Evolutionary conservation across 1,284 basidiomycete genomes (phyloP), one percentile per base, ranked within the genome.

Genomic region (Trametes hirsuta): DNA sequence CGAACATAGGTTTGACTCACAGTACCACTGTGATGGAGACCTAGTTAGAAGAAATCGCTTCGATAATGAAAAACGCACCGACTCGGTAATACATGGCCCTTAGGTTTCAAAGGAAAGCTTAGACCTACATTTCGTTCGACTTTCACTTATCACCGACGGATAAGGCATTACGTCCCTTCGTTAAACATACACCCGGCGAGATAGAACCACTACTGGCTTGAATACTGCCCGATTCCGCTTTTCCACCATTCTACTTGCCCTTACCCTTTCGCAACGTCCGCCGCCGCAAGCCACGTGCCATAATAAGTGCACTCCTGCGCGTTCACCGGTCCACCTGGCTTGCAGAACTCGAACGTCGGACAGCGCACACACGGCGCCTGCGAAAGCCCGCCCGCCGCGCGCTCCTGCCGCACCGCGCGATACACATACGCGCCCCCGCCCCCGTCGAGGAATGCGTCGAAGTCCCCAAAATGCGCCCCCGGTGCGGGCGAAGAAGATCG

Each of bases 261-360:
- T 52, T 37, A 66, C 11, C 56, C 66, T 47, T 53, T 41, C 14
- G 53, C 66, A 21, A 68, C 67, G 34, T 65, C 65, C 21, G 64
- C 67, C 22, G 64, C 64, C 1, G 25, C 71, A 48, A 93, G 72
- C 90, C 90, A 94, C 40, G 85, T 83, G 14, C 78, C 81, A 65
- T 87, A 91, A 72, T 94, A 94, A 44, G 84, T 81, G 72, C 92
- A 94, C 58, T 85, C 86, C 49, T 73, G 73, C 10, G 92, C 83
- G 70, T 93, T 92, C 37, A 93, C 90, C 0, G 93, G 92, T 1
- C 91, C 92, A 34, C 78, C 79, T 47, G 82, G 81, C 69, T 88
- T 87, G 75, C 91, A 94, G 68, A 93, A 93, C 35, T 87, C 85
- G 68, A 93, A 92, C 35, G 86, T 85, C 10, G 90, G 89, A 70